Percentiles rank a stretch among this genome's conserved stretches.
These are phyloP conservation scores for Fonsecaea pedrosoi DNA, from an alignment of 2,329 filamentous ascomycete genomes.

Conservation along the genomic window DNA sequence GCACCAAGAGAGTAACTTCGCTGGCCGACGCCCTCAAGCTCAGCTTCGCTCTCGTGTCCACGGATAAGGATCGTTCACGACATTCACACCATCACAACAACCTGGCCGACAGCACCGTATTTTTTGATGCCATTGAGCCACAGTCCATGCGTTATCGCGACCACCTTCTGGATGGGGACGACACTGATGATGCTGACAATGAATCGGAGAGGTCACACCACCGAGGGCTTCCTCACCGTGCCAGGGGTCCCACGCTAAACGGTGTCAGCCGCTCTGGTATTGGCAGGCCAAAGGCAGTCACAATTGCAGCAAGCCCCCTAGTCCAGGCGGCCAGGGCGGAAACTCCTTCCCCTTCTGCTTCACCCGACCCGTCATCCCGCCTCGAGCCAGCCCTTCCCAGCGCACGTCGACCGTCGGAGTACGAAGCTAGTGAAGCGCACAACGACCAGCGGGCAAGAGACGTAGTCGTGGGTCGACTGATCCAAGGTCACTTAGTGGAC, in stretches of 20 bases:
- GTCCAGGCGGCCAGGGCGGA: slow-evolving; percentile 37
- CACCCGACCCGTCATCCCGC: slow-evolving; percentile 44
- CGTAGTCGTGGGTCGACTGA: slow-evolving; percentile 86
- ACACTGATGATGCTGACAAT: slow-evolving; percentile 41
- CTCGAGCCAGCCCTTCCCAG: slow-evolving; percentile 46
- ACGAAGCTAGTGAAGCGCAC: slow-evolving; percentile 62
- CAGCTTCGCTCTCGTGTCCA: slow-evolving; percentile 96
- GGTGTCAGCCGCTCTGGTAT: slow-evolving; percentile 24
- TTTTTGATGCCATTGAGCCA: slow-evolving; percentile 67
- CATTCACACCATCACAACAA: slow-evolving; percentile 55
- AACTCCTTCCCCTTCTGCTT: slow-evolving; percentile 40
- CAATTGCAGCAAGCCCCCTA: slow-evolving; percentile 41
- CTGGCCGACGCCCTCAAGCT: slow-evolving; percentile 94
- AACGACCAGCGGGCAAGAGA: slow-evolving; percentile 84
- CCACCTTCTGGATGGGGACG: slow-evolving; percentile 33
- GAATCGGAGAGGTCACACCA: slow-evolving; percentile 42
- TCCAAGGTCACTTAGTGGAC: slow-evolving; percentile 94
- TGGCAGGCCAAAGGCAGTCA: slow-evolving; percentile 37
- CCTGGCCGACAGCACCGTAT: slow-evolving; percentile 80
- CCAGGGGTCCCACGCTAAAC: slow-evolving; percentile 16
- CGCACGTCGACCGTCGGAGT: slow-evolving; percentile 51
- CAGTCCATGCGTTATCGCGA: slow-evolving; percentile 42
- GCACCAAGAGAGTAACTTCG: slow-evolving; percentile 95
- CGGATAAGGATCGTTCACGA: slow-evolving; percentile 65
- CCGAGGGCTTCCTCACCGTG: slow-evolving; percentile 21